phyloP scores from a whole-genome alignment of 139 green algal species.

The Tetradesmus lagerheimii region DNA sequence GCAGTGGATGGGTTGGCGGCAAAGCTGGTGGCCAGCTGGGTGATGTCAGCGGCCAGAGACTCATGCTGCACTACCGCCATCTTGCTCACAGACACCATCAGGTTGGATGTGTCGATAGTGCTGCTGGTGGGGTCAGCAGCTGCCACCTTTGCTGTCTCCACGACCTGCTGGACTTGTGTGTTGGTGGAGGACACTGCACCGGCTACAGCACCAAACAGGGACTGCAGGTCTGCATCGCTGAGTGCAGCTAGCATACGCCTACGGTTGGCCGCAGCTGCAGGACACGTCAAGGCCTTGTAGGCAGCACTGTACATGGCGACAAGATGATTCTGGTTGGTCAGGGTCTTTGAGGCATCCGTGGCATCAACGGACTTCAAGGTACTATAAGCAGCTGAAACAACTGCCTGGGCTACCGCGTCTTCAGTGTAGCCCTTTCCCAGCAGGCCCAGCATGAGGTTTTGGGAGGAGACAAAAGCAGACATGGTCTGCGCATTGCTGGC shows the following conservation, averaged over 20 bases:
- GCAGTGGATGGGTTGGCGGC: too few species aligned
- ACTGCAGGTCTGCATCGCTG: background rate
- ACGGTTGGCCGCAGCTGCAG: background rate
- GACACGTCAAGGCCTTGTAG: background rate
- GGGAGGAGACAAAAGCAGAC: background rate
- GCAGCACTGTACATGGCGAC: background rate
- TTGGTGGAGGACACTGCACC: background rate
- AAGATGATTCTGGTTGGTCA: background rate
- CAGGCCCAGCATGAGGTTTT: background rate
- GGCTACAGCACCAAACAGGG: background rate
- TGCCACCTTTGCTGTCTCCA: background rate
- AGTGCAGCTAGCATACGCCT: background rate
- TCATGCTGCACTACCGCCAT: background rate
- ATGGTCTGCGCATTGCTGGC: too few species aligned
- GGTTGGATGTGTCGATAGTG: background rate
- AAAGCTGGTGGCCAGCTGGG: too few species aligned
- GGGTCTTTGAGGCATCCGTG: background rate
- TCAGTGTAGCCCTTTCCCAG: background rate
- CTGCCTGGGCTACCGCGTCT: background rate
- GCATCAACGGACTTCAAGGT: background rate
- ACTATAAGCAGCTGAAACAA: constrained; percentile 15
- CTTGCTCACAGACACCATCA: background rate
- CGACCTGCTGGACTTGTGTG: background rate
- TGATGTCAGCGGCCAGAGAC: too few species aligned
- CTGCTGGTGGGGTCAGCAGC: background rate